A percentile compares a stretch with the other conserved stretches of the same genome.
Evolutionary conservation across 257 asterid species (phyloP).

Genomic region (Henckelia pumila): DNA sequence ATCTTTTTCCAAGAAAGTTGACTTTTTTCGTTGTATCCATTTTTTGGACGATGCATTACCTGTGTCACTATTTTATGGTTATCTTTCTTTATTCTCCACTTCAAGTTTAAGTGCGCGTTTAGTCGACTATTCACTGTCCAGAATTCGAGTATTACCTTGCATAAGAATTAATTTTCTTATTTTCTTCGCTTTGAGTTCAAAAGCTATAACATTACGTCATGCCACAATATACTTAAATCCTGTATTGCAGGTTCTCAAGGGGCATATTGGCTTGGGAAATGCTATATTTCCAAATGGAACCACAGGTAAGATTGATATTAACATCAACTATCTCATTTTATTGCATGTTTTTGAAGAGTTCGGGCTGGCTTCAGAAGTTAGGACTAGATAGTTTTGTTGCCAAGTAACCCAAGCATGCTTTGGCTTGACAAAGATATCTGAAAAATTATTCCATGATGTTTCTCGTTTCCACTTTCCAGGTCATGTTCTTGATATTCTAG

Average conservation of each 20-base stretch:
- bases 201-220: not conserved
- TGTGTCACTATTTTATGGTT: no score
- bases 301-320: constrained; percentile 52
- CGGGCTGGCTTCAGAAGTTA: constrained; percentile 19
- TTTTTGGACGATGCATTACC: no score
- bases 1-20: no score
- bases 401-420: constrained; percentile 16
- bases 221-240: constrained; percentile 14
- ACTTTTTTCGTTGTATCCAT: no score
- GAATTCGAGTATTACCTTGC: no score
- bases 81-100: no score
- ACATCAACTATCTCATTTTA: constrained; percentile 17
- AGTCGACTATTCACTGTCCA: not conserved
- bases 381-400: constrained; percentile 5
- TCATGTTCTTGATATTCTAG: constrained; percentile 76
- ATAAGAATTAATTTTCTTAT: not conserved
- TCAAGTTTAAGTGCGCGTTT: not conserved
- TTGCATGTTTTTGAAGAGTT: constrained; percentile 1
- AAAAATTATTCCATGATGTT: constrained; percentile 7
- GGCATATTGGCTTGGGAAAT: constrained; percentile 88
- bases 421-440: constrained; percentile 21
- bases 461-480: constrained; percentile 62
- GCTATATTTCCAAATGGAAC: constrained; percentile 96
- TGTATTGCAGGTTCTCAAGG: constrained; percentile 85
- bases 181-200: not conserved